Evolutionary conservation across 306 rosid genomes (phyloP).

Genomic region (Rubus parviflorus): DNA sequence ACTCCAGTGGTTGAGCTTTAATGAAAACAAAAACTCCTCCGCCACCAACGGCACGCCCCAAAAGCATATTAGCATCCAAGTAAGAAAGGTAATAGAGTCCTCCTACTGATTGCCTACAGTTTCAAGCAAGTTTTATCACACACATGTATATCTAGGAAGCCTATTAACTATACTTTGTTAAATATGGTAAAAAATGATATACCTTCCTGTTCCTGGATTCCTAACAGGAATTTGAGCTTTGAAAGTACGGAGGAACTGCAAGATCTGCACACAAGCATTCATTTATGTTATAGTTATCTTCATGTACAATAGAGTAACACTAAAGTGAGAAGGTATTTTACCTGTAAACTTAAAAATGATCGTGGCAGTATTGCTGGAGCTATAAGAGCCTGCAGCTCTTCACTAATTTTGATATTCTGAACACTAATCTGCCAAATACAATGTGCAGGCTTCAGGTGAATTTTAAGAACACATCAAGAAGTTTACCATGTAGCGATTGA

Average conservation of each 20-base stretch:
- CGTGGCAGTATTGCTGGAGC: constrained; percentile 93
- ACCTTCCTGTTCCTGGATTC: constrained; percentile 74
- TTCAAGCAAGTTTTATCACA: constrained; percentile 7
- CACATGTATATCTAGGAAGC: constrained; percentile 1
- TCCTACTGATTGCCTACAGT: constrained; percentile 63
- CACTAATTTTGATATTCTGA: constrained; percentile 77
- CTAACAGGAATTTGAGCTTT: constrained; percentile 76
- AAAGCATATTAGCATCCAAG: constrained; percentile 78
- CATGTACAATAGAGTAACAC: neutral
- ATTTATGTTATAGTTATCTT: neutral
- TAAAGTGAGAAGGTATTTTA: constrained; percentile 19
- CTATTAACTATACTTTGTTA: neutral
- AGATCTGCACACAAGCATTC: constrained; percentile 47
- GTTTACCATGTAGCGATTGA: neutral
- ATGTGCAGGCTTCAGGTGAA: constrained; percentile 31
- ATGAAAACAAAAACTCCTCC: constrained; percentile 92
- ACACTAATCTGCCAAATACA: constrained; percentile 62
- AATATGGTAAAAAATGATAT: constrained; percentile 6
- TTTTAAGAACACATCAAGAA: constrained; percentile 1
- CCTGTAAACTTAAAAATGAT: constrained; percentile 83
- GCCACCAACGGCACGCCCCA: constrained; percentile 96
- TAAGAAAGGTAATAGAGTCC: constrained; percentile 90
- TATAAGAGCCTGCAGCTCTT: constrained; percentile 74
- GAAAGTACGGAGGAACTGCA: constrained; percentile 74
- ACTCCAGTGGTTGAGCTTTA: constrained; percentile 67